Evolutionary conservation across 352 stramenopile genomes (phyloP).

Genomic region (Thalassiosira sp.): DNA sequence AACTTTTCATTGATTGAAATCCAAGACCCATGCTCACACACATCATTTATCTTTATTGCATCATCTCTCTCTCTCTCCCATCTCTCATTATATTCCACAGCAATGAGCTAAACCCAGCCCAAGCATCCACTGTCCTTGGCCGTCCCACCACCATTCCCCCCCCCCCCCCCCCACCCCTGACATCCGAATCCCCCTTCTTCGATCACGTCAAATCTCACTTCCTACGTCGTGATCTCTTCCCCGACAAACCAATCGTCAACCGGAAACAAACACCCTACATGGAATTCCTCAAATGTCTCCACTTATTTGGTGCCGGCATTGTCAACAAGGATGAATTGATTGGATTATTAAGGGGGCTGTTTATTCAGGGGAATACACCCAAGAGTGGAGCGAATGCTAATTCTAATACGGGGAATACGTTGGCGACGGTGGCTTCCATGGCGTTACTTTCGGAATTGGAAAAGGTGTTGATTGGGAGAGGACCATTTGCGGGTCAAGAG

Average conservation of each 20-base stretch:
- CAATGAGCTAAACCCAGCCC: conserved; percentile 55
- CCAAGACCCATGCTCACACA: no score
- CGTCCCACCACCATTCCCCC: conserved; percentile 67
- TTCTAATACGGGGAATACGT: conserved; percentile 46
- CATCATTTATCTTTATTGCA: background rate
- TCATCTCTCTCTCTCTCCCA: conserved; percentile 2
- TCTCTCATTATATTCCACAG: conserved; percentile 19
- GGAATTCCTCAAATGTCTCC: conserved; percentile 98
- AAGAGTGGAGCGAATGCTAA: conserved; percentile 66
- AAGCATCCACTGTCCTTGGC: conserved; percentile 61
- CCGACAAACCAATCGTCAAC: conserved; percentile 80
- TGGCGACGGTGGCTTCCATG: conserved; percentile 56
- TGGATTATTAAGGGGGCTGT: conserved; percentile 68
- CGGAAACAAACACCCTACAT: conserved; percentile 89
- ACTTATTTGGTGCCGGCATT: conserved; percentile 87
- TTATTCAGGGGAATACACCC: conserved; percentile 79
- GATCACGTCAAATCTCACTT: conserved; percentile 93
- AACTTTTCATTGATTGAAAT: no score
- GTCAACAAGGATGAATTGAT: conserved; percentile 82
- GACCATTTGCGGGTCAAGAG: conserved; percentile 76
- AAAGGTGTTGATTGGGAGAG: conserved; percentile 70
- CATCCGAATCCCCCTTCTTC: conserved; percentile 87
- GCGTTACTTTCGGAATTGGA: conserved; percentile 71
- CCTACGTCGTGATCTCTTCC: conserved; percentile 80
- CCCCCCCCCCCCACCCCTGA: conserved; percentile 60